Evolutionary conservation across 2,329 filamentous ascomycete genomes (phyloP).

Genomic region (Aspergillus costaricaensis): DNA sequence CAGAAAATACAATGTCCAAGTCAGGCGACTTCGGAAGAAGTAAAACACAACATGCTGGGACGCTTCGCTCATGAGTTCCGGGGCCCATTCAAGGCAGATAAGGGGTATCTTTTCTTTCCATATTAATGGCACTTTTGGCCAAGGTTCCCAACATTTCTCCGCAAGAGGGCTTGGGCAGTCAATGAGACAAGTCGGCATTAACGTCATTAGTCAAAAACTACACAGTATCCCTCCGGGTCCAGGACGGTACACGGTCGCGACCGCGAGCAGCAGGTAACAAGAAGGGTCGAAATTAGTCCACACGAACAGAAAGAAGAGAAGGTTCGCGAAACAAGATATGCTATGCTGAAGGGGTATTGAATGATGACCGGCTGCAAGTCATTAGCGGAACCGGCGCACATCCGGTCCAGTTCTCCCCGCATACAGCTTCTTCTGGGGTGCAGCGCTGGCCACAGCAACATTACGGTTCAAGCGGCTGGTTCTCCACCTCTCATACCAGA

Average conservation of each 20-base stretch:
- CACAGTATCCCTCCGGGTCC: neutral
- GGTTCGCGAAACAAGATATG: neutral
- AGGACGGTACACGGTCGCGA: neutral
- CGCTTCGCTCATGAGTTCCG: conserved; percentile 4
- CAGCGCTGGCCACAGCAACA: conserved; percentile 19
- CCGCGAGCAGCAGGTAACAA: neutral
- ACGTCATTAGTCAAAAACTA: conserved; percentile 1
- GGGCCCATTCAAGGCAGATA: neutral
- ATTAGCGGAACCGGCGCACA: conserved; percentile 13
- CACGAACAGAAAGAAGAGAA: neutral
- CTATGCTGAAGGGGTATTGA: neutral
- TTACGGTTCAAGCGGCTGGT: conserved; percentile 54
- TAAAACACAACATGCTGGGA: neutral
- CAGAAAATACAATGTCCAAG: conserved; percentile 8
- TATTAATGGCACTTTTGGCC: neutral
- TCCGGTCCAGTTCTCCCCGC: conserved; percentile 34
- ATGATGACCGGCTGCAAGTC: neutral
- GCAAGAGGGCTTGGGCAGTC: neutral
- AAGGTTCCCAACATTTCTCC: neutral
- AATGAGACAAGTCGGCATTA: neutral
- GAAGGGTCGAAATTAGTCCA: neutral
- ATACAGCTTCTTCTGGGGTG: conserved; percentile 27
- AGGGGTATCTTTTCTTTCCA: neutral
- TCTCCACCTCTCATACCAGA: conserved; percentile 96
- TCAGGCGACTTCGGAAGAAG: conserved; percentile 8